Evolutionary conservation across 306 rosid species (phyloP), one percentile per base, ranked within the genome.

Genomic region (Ammopiptanthus mongolicus): DNA sequence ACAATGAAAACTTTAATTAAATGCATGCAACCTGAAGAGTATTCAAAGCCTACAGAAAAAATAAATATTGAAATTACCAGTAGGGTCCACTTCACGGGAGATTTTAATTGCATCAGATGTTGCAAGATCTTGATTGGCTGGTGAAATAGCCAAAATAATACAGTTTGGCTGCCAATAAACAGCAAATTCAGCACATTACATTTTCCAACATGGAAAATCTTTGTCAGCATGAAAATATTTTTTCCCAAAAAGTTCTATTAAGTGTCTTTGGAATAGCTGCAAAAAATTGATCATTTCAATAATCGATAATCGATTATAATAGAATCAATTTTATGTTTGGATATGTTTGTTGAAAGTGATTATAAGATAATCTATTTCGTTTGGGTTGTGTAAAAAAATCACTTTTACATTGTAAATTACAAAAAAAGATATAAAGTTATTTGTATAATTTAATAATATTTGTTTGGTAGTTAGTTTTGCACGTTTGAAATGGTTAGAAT

Each of bases 81-180:
- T 84, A 34, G 98, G 98, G 67, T 94, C 97, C 77, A 94, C 98
- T 80, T 94, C 97, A 65, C 97, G 97, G 71, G 98, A 94, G 33
- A 91, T 94, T 82, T 87, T 94, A 67, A 94, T 91, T n/a, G 98
- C 98, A 64, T 94, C 98, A 8, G 98, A 94, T 14, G 98, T 94
- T 68, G 98, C 98, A 78, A 94, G 93, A 86, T 94, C 98, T 91
- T 94, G 97, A 87, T 94, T 94, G 59, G 98, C 97, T 33, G 98
- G 98, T 65, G 98, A 93, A 74, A 93, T 88, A 8, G 98, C 98
- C 33, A 94, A 86, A 84, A 94, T 94, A 56, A 94, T 91, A 86
- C 96, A 88, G 83, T 94, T 94, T 37, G 98, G 98, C 98, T 94
- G 87, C 86, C 79, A 57, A 79, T 46, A 39, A 83, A 75, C 31